Evolutionary conservation across 2,329 filamentous ascomycete genomes (phyloP).

Genomic region (Trichoderma sp.): DNA sequence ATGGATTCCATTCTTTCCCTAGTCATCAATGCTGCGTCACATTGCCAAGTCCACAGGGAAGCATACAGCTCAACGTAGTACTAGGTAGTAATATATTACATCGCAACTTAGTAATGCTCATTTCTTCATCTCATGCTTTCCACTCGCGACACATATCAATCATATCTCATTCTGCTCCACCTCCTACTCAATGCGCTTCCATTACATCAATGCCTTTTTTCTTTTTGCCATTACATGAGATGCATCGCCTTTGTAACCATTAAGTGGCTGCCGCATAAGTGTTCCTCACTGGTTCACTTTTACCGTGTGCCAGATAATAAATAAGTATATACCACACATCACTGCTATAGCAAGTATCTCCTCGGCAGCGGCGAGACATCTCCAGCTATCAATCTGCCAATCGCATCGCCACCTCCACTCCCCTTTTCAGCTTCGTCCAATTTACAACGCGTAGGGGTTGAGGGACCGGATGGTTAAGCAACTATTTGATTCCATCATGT

Average conservation of each 20-base stretch:
- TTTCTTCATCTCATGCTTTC: not conserved
- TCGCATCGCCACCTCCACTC: not conserved
- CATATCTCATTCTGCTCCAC: conserved; percentile 20
- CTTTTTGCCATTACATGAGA: not conserved
- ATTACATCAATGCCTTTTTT: conserved; percentile 11
- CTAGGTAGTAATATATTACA: not conserved
- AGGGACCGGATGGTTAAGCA: conserved; percentile 82
- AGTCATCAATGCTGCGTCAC: not conserved
- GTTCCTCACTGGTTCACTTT: not conserved
- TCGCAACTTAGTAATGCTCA: not conserved
- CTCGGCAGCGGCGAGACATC: not conserved
- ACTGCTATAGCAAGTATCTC: conserved; percentile 12
- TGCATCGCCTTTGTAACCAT: conserved; percentile 5
- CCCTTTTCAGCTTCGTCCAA: not conserved
- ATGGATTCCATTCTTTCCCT: not conserved
- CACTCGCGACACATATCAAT: conserved; percentile 8
- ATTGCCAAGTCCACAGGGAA: not conserved
- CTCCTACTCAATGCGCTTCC: not conserved
- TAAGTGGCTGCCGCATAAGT: not conserved
- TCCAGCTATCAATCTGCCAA: conserved; percentile 17
- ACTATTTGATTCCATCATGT: conserved; percentile 43
- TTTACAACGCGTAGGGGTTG: conserved; percentile 71
- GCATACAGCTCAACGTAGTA: not conserved
- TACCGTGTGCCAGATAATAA: conserved; percentile 23
- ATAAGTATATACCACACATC: conserved; percentile 27